Conservation (phyloP, 2,329 filamentous ascomycete species). For the Trichoderma breve region DNA sequence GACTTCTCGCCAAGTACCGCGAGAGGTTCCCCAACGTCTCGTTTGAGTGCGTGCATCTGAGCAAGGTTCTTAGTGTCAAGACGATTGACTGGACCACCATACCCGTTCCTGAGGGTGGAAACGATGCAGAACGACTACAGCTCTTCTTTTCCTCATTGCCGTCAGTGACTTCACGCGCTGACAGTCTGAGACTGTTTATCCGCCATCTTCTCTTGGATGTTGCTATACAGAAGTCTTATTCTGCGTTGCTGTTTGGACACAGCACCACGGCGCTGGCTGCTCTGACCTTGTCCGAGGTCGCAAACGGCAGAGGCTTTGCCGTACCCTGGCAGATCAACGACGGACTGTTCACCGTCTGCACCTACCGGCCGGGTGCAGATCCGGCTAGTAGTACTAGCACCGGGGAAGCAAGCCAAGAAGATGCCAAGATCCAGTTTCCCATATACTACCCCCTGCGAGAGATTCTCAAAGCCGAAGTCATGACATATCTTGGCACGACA, state of each 20-base stretch:
- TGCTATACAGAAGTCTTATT: slow-evolving; percentile 59
- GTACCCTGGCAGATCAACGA: slow-evolving; percentile 82
- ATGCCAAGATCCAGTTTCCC: slow-evolving; percentile 31
- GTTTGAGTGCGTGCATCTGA: slow-evolving; percentile 63
- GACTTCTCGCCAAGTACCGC: slow-evolving; percentile 44
- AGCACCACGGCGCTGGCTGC: slow-evolving; percentile 87
- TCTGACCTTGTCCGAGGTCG: slow-evolving; percentile 79
- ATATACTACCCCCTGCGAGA: slow-evolving; percentile 83
- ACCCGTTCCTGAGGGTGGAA: slow-evolving; percentile 26
- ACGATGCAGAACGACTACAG: slow-evolving; percentile 47
- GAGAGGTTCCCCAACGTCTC: slow-evolving; percentile 63
- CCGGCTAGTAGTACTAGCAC: slow-evolving; percentile 15
- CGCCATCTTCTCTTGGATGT: slow-evolving; percentile 68
- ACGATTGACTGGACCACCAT: slow-evolving; percentile 55
- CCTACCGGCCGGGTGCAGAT: slow-evolving; percentile 29
- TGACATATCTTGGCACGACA: slow-evolving; percentile 59
- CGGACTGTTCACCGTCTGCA: slow-evolving; percentile 49
- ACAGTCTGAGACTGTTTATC: slow-evolving; percentile 68
- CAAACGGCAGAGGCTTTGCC: slow-evolving; percentile 83
- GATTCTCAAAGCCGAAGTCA: slow-evolving; percentile 76
- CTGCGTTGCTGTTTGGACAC: slow-evolving; percentile 76
- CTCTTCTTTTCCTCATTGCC: slow-evolving; percentile 59
- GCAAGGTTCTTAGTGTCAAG: slow-evolving; percentile 54
- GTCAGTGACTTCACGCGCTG: slow-evolving; percentile 72
- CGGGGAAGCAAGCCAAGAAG: slow-evolving; percentile 17